Conservation (phyloP, 768 basidiomycete genomes). For the Leccinum aurantiacum region DNA sequence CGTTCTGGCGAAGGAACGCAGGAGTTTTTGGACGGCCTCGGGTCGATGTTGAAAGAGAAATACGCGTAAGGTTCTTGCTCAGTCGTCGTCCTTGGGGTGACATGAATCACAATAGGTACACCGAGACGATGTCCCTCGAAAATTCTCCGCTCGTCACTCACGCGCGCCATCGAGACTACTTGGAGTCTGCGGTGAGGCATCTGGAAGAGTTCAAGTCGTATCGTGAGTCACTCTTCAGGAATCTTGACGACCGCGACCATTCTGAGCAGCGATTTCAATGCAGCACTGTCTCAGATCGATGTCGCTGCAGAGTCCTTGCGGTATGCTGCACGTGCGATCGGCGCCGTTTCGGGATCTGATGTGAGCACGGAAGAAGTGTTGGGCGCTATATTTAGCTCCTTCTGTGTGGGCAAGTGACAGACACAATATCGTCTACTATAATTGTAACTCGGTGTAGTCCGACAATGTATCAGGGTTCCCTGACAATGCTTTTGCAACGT, state of each 20-base stretch:
- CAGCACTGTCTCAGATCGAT: constrained; percentile 71
- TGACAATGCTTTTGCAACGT: background rate
- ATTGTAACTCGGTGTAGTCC: constrained; percentile 4
- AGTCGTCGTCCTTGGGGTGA: background rate
- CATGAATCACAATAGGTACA: constrained; percentile 13
- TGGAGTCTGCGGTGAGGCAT: constrained; percentile 57
- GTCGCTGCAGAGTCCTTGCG: constrained; percentile 85
- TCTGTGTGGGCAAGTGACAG: constrained; percentile 81
- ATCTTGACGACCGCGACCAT: background rate
- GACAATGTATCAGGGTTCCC: background rate
- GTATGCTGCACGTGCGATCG: constrained; percentile 82
- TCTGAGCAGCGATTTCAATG: constrained; percentile 5
- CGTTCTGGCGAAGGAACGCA: constrained; percentile 54
- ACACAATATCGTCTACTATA: background rate
- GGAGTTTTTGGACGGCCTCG: constrained; percentile 61
- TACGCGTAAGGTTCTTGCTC: constrained; percentile 18
- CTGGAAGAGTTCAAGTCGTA: constrained; percentile 32
- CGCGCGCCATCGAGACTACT: constrained; percentile 73
- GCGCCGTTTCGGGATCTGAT: constrained; percentile 68
- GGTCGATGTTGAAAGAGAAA: constrained; percentile 40
- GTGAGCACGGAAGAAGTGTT: constrained; percentile 84
- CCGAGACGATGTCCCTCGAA: constrained; percentile 21
- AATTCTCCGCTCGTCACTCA: constrained; percentile 69
- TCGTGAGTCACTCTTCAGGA: constrained; percentile 20
- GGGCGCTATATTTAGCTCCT: constrained; percentile 79